Base-by-base conservation (phyloP, 2,329 filamentous ascomycete species). In the Aspergillus alliaceus region DNA sequence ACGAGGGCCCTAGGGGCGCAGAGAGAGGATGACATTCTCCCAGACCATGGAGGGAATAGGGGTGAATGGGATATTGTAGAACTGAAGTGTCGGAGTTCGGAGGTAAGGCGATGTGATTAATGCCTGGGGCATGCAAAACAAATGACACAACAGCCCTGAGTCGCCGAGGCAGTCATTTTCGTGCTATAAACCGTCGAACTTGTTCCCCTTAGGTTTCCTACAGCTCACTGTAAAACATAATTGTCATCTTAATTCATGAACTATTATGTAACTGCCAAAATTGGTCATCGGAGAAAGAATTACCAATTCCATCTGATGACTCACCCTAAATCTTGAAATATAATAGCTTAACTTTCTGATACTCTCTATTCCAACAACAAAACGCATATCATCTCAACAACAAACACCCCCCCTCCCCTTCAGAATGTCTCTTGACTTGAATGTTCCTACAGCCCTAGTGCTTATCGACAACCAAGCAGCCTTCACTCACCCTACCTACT, bases 401-500 rank as follows among this genome's bases (percentile, higher is more conserved):
- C 29, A 6, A 31, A 11, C 11, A 31, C 3, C 15, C 12, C 5
- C 24, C 20, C 24, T 49, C 12, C 9, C n/a, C n/a, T n/a, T 14
- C 7, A 49, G 27, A 24, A 50, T 51, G 37, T 53, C 56, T 12
- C 50, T 69, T 20, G 50, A 64, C 42, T 56, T 70, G 39, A 56
- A 40, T 50, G 34, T 34, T 20, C 59, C 61, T 25, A 80, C 79
- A 1, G 78, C 76, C 6, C 70, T 82, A 32, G 69, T 82, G 51
- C 65, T 82, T 11, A 79, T 82, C 53, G 79, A 82, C 66, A 75
- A 79, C 37, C 79, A 82, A 66, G 64, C 72, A 24, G 79, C 64
- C 44, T 78, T 82, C 64, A 66, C 60, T 15, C 67, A 77, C 34
- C 69, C 65, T 49, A 71, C 72, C 3, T 66, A 74, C 62, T 80